phyloP scores from a whole-genome alignment of 441 rosid genomes.

The Biscutella laevigata region DNA sequence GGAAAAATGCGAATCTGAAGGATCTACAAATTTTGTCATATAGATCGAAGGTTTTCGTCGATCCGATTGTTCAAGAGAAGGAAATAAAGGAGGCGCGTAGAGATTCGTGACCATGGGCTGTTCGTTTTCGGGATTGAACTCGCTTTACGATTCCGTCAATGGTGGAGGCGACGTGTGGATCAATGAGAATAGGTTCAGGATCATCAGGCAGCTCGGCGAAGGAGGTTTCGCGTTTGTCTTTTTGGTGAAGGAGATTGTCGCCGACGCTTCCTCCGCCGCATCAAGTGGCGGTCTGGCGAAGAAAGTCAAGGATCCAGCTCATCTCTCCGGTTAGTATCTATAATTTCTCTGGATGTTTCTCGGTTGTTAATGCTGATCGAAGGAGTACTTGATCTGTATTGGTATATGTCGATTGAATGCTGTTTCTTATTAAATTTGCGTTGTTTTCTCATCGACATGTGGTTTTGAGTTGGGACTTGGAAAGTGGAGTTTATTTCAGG shows the following conservation, averaged over 20 bases:
- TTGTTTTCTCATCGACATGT: too few species aligned
- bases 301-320: conserved; percentile 85
- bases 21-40: conserved; percentile 13
- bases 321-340: conserved; percentile 62
- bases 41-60: conserved; percentile 12
- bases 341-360: not conserved
- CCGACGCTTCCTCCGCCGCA: conserved; percentile 44
- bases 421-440: not conserved
- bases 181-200: conserved; percentile 86
- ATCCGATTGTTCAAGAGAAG: not conserved
- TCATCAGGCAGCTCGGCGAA: conserved; percentile 93
- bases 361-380: not conserved
- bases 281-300: conserved; percentile 54
- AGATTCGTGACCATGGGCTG: conserved; percentile 52
- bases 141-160: conserved; percentile 84
- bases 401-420: not conserved
- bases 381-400: conserved; percentile 6
- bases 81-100: not conserved
- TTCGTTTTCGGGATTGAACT: conserved; percentile 84
- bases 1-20: conserved; percentile 30
- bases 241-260: conserved; percentile 66
- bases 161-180: conserved; percentile 97
- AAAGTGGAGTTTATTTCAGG: conserved; percentile 1
- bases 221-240: conserved; percentile 92
- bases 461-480: too few species aligned